Percentiles rank a stretch among this genome's conserved stretches.
These are phyloP conservation scores for Blumeria hordei DNA, from an alignment of 2,329 filamentous ascomycete species.

Conservation along the genomic window DNA sequence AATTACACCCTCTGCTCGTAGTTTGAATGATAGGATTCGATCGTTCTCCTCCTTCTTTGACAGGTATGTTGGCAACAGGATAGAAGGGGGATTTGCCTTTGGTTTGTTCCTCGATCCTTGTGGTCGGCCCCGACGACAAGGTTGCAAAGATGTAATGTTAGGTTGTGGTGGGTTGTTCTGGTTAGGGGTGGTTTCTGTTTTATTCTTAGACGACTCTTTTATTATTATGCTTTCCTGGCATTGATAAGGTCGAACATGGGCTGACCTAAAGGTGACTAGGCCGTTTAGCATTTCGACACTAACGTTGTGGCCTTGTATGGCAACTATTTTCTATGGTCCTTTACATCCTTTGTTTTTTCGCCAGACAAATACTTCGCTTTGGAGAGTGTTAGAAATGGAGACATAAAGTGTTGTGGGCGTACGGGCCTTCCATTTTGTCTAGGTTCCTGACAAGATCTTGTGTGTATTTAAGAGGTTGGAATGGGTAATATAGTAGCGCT, in stretches of 20 bases:
- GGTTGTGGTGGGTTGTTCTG: neutral
- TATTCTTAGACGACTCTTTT: neutral
- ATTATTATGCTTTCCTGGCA: neutral
- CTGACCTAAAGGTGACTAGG: neutral
- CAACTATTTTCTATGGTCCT: neutral
- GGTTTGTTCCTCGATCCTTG: neutral
- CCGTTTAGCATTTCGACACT: neutral
- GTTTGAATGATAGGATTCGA: neutral
- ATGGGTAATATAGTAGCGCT: too few species aligned
- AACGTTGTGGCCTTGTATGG: neutral
- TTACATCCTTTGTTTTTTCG: neutral
- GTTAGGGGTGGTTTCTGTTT: neutral
- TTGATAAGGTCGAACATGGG: neutral
- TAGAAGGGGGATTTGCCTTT: neutral
- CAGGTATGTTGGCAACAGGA: neutral
- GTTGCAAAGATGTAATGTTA: neutral
- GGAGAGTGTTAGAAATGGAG: too few species aligned
- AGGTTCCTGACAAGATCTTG: too few species aligned
- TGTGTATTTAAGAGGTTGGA: too few species aligned
- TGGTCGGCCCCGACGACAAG: neutral
- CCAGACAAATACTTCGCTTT: neutral
- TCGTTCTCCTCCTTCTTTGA: neutral
- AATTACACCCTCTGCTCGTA: constrained; percentile 1
- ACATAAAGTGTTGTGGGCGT: too few species aligned
- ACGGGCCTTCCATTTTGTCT: too few species aligned